phyloP scores from a whole-genome alignment of 768 basidiomycete species.

The Goffeauzyma gilvescens region DNA sequence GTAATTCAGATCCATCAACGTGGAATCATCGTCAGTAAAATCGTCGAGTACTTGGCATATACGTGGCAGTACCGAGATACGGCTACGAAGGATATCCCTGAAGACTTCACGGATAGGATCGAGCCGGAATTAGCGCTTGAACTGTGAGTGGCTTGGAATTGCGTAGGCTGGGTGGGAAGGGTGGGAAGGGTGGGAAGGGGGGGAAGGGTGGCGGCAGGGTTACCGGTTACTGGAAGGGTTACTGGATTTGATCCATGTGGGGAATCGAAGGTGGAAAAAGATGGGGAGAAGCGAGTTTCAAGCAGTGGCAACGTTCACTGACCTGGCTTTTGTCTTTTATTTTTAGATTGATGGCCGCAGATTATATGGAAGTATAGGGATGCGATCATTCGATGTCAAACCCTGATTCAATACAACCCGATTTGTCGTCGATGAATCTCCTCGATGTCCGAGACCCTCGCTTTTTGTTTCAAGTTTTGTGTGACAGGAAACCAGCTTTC shows the following conservation, averaged over 20 bases:
- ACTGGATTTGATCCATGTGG: no score
- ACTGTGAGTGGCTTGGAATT: slow-evolving; percentile 41
- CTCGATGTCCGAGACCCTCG: no score
- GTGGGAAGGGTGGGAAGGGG: not conserved
- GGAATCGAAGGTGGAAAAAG: not conserved
- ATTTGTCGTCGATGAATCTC: no score
- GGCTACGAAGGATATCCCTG: slow-evolving; percentile 56
- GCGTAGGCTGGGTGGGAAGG: not conserved
- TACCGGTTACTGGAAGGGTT: not conserved
- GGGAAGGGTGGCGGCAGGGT: not conserved
- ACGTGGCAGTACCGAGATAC: slow-evolving; percentile 58
- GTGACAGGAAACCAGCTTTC: no score
- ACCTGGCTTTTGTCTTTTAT: not conserved
- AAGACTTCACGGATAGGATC: slow-evolving; percentile 67
- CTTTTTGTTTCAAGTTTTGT: no score
- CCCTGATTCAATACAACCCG: no score
- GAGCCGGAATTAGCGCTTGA: slow-evolving; percentile 75
- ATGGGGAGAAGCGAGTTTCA: not conserved
- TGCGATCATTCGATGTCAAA: no score
- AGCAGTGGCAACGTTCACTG: not conserved
- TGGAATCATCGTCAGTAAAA: slow-evolving; percentile 58
- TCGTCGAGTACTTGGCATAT: slow-evolving; percentile 76
- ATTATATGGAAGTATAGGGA: slow-evolving; percentile 23
- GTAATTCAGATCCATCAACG: slow-evolving; percentile 20
- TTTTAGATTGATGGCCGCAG: slow-evolving; percentile 30